Evolutionary conservation across 805 yeast genomes (phyloP).

Genomic region (Candida gorgasii): DNA sequence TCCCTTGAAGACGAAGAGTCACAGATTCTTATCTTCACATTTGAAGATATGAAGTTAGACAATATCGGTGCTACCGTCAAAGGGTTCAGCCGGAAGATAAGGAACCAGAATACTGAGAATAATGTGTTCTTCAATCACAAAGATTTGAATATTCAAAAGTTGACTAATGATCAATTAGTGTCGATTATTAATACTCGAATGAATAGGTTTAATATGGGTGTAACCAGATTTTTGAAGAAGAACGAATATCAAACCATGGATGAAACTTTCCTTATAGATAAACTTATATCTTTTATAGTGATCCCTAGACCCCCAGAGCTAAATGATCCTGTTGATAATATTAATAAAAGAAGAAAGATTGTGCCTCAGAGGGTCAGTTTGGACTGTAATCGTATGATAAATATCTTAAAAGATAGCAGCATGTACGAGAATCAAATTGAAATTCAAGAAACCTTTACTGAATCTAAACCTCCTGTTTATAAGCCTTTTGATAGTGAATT

Average conservation of each 20-base stretch:
- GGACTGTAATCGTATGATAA: slow-evolving; percentile 50
- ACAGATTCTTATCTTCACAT: slow-evolving; percentile 57
- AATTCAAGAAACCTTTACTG: slow-evolving; percentile 46
- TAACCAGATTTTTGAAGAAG: slow-evolving; percentile 13
- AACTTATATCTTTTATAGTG: slow-evolving; percentile 2
- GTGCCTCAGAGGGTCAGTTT: slow-evolving; percentile 23
- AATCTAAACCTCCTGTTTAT: slow-evolving; percentile 47
- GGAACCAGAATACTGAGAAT: slow-evolving; percentile 4
- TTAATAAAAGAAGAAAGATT: slow-evolving; percentile 14
- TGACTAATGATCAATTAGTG: slow-evolving; percentile 54
- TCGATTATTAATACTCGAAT: slow-evolving; percentile 61
- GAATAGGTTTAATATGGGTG: slow-evolving; percentile 42
- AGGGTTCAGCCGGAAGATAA: slow-evolving; percentile 19
- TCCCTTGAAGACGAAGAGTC: slow-evolving; percentile 40
- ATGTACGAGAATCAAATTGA: slow-evolving; percentile 67
- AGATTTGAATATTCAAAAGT: slow-evolving; percentile 31
- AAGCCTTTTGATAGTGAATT: slow-evolving; percentile 35
- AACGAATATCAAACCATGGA: slow-evolving; percentile 4
- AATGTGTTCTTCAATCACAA: slow-evolving; percentile 13
- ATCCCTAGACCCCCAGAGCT: slow-evolving; percentile 15
- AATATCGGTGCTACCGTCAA: slow-evolving; percentile 37
- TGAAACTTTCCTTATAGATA: slow-evolving; percentile 2
- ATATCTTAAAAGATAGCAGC: slow-evolving; percentile 45
- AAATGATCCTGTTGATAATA: slow-evolving; percentile 17
- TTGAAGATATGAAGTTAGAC: slow-evolving; percentile 66